Conservation (phyloP, 176 grass and related monocot species). For the Otatea glauca region DNA sequence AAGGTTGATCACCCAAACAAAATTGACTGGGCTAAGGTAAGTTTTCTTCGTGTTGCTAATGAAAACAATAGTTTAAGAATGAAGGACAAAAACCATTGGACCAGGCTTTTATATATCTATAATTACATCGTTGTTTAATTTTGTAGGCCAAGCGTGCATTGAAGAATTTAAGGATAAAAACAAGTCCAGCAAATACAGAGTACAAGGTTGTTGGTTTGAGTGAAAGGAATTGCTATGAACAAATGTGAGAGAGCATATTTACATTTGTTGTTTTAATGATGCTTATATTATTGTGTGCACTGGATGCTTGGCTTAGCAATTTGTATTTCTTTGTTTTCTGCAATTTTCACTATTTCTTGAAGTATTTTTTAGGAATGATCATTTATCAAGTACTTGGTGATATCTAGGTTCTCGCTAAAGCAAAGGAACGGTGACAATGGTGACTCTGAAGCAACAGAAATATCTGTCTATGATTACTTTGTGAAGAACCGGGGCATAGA, state of each 20-base stretch:
- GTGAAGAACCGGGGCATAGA: conserved; percentile 62
- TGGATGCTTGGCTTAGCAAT: not conserved
- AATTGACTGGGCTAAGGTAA: conserved; percentile 81
- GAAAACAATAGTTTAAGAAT: not conserved
- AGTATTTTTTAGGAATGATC: not conserved
- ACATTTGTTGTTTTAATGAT: not conserved
- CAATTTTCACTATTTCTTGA: not conserved
- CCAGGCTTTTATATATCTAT: not conserved
- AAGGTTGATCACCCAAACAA: conserved; percentile 59
- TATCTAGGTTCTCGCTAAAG: conserved; percentile 67
- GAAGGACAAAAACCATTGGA: not conserved
- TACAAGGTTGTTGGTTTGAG: conserved; percentile 87
- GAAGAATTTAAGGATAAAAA: conserved; percentile 75
- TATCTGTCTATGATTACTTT: conserved; percentile 80
- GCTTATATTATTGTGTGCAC: not conserved
- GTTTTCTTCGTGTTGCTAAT: not conserved
- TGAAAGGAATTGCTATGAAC: conserved; percentile 58
- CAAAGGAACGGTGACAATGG: conserved; percentile 56
- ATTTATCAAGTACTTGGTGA: not conserved
- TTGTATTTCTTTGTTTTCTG: not conserved
- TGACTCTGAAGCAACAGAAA: conserved; percentile 50
- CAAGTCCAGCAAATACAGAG: conserved; percentile 59
- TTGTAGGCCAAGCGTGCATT: conserved; percentile 71
- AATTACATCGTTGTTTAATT: not conserved
- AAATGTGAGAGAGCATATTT: conserved; percentile 40